These are phyloP conservation scores for Xylariaceae sp. DNA, from an alignment of 2,329 filamentous ascomycete genomes.

Conservation along the genomic window DNA sequence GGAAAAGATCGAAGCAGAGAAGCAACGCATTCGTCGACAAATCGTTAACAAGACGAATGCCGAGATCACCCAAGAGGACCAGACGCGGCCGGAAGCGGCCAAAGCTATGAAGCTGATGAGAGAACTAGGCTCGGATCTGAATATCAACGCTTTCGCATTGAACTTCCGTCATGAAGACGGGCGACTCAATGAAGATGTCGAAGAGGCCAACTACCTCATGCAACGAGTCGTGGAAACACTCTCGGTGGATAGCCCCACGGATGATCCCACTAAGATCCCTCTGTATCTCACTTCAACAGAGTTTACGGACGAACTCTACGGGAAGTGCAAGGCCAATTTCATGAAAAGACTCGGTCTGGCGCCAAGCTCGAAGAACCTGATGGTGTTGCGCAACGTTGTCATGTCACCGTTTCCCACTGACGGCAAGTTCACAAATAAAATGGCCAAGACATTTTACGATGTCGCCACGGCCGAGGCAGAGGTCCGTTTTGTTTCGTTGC, in stretches of 20 bases:
- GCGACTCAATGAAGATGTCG: slow-evolving; percentile 38
- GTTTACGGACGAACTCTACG: slow-evolving; percentile 38
- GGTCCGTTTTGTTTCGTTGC: slow-evolving; percentile 4
- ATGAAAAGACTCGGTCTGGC: slow-evolving; percentile 37
- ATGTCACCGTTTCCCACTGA: slow-evolving; percentile 42
- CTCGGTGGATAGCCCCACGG: slow-evolving; percentile 37
- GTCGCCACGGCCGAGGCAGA: slow-evolving; percentile 29
- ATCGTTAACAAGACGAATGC: slow-evolving; percentile 36
- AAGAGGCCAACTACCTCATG: slow-evolving; percentile 46
- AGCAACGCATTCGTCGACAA: slow-evolving; percentile 34
- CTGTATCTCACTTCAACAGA: slow-evolving; percentile 42
- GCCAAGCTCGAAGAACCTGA: slow-evolving; percentile 33
- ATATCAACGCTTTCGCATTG: slow-evolving; percentile 41
- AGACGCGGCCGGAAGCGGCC: slow-evolving; percentile 22
- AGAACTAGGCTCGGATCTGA: slow-evolving; percentile 40
- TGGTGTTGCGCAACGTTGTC: slow-evolving; percentile 43
- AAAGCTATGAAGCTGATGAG: slow-evolving; percentile 37
- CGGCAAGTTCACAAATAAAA: slow-evolving; percentile 34
- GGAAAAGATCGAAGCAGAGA: slow-evolving; percentile 33
- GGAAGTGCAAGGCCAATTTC: slow-evolving; percentile 37
- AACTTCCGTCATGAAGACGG: slow-evolving; percentile 40
- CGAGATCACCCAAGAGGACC: slow-evolving; percentile 32
- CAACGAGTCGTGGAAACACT: slow-evolving; percentile 38
- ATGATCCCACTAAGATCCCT: slow-evolving; percentile 37
- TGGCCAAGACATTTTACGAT: slow-evolving; percentile 33